Evolutionary conservation across 2,329 filamentous ascomycete species (phyloP).

Genomic region (Talaromyces sp.): DNA sequence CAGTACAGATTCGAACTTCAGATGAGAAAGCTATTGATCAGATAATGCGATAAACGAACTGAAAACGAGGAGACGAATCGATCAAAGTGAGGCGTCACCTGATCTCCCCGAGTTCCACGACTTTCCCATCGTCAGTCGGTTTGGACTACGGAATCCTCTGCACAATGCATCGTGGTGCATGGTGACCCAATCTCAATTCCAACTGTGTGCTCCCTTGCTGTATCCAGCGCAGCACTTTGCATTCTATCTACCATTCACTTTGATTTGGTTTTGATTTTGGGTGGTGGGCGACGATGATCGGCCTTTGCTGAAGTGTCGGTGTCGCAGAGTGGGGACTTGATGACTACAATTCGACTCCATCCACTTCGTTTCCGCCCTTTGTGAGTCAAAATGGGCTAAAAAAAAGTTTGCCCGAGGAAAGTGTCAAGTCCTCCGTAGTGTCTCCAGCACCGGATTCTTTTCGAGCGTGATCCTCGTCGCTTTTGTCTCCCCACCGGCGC

Average conservation of each 20-base stretch:
- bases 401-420: conserved; percentile 2
- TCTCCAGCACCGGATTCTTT: conserved; percentile 7
- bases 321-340: conserved; percentile 24
- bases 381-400: conserved; percentile 8
- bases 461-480: conserved; percentile 12
- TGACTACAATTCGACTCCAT: conserved; percentile 14
- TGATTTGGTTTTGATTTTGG: not conserved
- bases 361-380: conserved; percentile 7
- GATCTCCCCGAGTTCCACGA: conserved; percentile 16
- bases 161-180: conserved; percentile 12
- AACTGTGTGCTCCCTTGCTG: conserved; percentile 17
- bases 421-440: not conserved
- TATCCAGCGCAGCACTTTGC: not conserved
- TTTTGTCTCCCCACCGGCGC: conserved; percentile 24
- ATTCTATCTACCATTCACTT: not conserved
- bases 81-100: conserved; percentile 10
- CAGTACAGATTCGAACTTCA: not conserved
- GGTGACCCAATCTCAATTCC: conserved; percentile 16
- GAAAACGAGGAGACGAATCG: not conserved
- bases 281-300: conserved; percentile 9
- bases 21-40: not conserved
- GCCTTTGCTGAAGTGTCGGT: conserved; percentile 27
- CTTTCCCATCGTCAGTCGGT: conserved; percentile 2
- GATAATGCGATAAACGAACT: not conserved
- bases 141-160: not conserved